phyloP scores from a whole-genome alignment of 164 flowering plant genomes.

The Chloranthus sessilifolius region DNA sequence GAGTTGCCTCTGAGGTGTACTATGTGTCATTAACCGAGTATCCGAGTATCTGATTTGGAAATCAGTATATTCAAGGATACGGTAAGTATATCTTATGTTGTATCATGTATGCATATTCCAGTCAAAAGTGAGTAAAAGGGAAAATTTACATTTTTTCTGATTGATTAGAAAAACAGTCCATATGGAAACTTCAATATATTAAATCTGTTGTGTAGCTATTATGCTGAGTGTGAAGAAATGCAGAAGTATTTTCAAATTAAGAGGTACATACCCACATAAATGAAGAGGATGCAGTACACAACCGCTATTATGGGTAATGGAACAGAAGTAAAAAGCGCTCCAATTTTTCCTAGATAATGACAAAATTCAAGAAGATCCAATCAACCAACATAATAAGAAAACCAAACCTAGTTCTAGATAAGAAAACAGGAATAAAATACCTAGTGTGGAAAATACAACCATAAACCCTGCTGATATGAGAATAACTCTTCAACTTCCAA shows the following conservation, averaged over 20 bases:
- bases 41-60: too few relatives aligned
- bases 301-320: conserved; percentile 27
- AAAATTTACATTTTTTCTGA: too few relatives aligned
- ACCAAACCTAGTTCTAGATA: background rate
- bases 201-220: too few relatives aligned
- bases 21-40: too few relatives aligned
- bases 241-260: background rate
- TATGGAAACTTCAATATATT: too few relatives aligned
- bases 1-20: too few relatives aligned
- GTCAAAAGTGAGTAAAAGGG: too few relatives aligned
- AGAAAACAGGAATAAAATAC: conserved; percentile 23
- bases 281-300: conserved; percentile 48
- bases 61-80: too few relatives aligned
- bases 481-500: conserved; percentile 73
- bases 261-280: conserved; percentile 48
- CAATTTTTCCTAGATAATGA: conserved; percentile 21
- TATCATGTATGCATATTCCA: too few relatives aligned
- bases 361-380: background rate
- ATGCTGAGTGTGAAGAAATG: too few relatives aligned
- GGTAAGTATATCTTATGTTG: too few relatives aligned
- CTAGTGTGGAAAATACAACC: conserved; percentile 73
- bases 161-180: too few relatives aligned
- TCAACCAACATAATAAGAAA: background rate
- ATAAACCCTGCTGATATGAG: conserved; percentile 66
- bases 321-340: conserved; percentile 27